These are phyloP conservation scores for Sclerospora graminicola DNA, from an alignment of 352 stramenopile genomes.

Conservation along the genomic window DNA sequence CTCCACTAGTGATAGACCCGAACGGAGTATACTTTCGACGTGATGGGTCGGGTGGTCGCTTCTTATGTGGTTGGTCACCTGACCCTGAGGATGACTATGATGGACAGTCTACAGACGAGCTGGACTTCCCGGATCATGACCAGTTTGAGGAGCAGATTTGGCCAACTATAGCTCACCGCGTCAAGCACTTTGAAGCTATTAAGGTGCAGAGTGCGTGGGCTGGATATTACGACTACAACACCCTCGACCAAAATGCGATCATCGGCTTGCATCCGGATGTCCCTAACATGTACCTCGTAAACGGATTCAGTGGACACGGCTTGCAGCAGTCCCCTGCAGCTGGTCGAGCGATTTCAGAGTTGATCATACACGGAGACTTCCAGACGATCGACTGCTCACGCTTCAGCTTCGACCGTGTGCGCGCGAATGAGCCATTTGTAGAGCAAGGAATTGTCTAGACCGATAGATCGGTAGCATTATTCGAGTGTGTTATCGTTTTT, in stretches of 20 bases:
- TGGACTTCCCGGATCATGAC: slow-evolving; percentile 53
- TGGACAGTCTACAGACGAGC: slow-evolving; percentile 48
- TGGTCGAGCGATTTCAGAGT: slow-evolving; percentile 62
- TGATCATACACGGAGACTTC: slow-evolving; percentile 60
- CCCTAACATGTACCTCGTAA: slow-evolving; percentile 74
- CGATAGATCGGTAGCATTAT: neutral
- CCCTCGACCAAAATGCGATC: slow-evolving; percentile 82
- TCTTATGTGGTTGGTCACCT: slow-evolving; percentile 63
- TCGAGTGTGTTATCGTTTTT: no score
- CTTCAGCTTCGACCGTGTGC: slow-evolving; percentile 64
- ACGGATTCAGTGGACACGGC: slow-evolving; percentile 78
- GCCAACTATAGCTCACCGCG: slow-evolving; percentile 66
- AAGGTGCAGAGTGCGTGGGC: slow-evolving; percentile 72
- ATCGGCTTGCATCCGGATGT: slow-evolving; percentile 70
- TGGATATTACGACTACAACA: slow-evolving; percentile 85
- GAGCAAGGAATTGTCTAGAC: slow-evolving; percentile 69
- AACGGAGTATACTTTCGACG: slow-evolving; percentile 76
- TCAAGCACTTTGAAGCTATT: slow-evolving; percentile 70
- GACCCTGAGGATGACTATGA: slow-evolving; percentile 48
- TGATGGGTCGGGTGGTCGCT: slow-evolving; percentile 57
- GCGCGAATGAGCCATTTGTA: slow-evolving; percentile 56
- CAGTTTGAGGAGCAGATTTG: slow-evolving; percentile 74
- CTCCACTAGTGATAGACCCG: slow-evolving; percentile 62
- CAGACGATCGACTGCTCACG: slow-evolving; percentile 63
- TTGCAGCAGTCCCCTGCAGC: slow-evolving; percentile 73